Evolutionary conservation across 2,329 filamentous ascomycete species (phyloP).

Genomic region (Coniochaeta pulveracea): DNA sequence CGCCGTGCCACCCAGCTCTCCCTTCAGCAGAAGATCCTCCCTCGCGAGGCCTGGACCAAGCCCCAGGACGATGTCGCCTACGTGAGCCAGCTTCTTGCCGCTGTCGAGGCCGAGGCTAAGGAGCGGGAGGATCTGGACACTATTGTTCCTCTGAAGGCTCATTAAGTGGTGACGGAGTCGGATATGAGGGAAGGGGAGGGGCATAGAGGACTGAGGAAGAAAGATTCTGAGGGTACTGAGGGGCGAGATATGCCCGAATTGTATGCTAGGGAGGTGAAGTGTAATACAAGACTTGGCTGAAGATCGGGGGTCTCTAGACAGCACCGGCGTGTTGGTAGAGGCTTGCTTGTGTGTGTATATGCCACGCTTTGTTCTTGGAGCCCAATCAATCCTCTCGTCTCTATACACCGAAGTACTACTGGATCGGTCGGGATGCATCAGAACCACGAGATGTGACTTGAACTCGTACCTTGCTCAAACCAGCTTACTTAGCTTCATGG

Average conservation of each 20-base stretch:
- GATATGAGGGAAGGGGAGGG: background rate
- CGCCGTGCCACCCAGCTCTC: conserved; percentile 81
- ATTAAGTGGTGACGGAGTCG: conserved; percentile 16
- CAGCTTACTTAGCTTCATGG: too few relatives aligned
- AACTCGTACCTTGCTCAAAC: too few relatives aligned
- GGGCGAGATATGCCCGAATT: background rate
- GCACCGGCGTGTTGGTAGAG: background rate
- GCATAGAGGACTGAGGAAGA: background rate
- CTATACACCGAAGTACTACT: too few relatives aligned
- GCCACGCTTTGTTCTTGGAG: conserved; percentile 1
- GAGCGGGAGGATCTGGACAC: conserved; percentile 43
- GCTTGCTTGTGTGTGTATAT: conserved; percentile 4
- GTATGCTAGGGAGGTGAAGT: conserved; percentile 1
- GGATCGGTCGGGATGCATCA: too few relatives aligned
- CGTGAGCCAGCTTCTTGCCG: conserved; percentile 38
- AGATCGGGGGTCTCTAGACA: background rate
- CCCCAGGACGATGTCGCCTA: conserved; percentile 44
- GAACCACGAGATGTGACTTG: too few relatives aligned
- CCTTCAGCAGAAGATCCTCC: conserved; percentile 52
- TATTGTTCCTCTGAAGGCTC: conserved; percentile 36
- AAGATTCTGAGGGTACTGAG: background rate
- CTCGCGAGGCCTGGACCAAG: conserved; percentile 51
- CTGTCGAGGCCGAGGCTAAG: conserved; percentile 33
- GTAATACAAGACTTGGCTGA: background rate
- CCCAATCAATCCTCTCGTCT: conserved; percentile 1